Evolutionary conservation across 257 asterid species (phyloP).

Genomic region (Capsicum chinense): DNA sequence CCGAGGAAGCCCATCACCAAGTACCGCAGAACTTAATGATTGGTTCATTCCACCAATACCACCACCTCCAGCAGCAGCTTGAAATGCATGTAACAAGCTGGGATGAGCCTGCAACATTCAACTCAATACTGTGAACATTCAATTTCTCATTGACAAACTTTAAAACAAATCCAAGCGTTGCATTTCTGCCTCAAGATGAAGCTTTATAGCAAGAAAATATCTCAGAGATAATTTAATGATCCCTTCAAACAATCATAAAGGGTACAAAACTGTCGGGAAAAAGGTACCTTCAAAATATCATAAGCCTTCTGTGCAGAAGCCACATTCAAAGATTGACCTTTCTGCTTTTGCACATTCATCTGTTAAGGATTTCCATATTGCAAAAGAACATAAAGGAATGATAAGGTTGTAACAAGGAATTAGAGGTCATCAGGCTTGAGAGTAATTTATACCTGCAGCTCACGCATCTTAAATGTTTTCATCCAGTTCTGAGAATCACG

Average conservation of each 20-base stretch:
- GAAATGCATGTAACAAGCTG: conserved; percentile 78
- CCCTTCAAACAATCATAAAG: not conserved
- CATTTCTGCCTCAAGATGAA: conserved; percentile 1
- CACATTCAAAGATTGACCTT: conserved; percentile 72
- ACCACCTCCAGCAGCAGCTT: conserved; percentile 63
- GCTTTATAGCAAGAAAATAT: not conserved
- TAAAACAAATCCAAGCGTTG: not conserved
- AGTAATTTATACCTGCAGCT: conserved; percentile 60
- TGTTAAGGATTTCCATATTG: conserved; percentile 33
- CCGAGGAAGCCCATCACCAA: conserved; percentile 62
- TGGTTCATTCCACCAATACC: conserved; percentile 49
- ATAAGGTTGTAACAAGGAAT: not conserved
- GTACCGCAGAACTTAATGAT: conserved; percentile 47
- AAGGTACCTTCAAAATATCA: conserved; percentile 72
- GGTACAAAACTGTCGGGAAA: not conserved
- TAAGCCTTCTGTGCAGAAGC: conserved; percentile 85
- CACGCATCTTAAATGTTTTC: conserved; percentile 89
- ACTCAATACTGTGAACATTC: not conserved
- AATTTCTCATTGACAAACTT: not conserved
- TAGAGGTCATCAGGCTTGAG: not conserved
- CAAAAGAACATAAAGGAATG: conserved; percentile 20
- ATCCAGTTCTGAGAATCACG: conserved; percentile 91
- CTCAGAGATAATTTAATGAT: not conserved
- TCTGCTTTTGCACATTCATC: conserved; percentile 91
- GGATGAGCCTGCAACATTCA: conserved; percentile 79